Base-by-base conservation (phyloP, 768 basidiomycete species). In the Kwoniella europaea region DNA sequence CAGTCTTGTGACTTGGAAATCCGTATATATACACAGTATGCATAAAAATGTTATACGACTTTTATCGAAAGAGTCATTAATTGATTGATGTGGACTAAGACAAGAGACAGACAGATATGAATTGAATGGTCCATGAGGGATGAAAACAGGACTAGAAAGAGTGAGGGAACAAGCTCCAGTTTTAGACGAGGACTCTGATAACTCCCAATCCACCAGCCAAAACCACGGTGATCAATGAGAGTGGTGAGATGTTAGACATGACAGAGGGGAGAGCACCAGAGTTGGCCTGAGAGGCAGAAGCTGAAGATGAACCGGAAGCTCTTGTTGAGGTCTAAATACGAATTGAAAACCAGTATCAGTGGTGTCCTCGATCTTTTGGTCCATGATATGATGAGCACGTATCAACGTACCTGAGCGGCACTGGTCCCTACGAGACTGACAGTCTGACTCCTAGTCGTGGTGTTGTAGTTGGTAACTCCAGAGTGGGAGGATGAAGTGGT, bases 391-490 rank as follows among this genome's bases (percentile, higher is more conserved):
- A n/a, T n/a, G n/a, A n/a, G n/a, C n/a, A n/a, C n/a, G n/a, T n/a
- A n/a, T n/a, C n/a, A n/a, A n/a, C n/a, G n/a, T 24, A 68, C 67
- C 54, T 68, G 67, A 53, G 67, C 67, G 41, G 60, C 52, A 35
- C 60, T 56, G 10, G 67, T 68, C 6, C 60, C 53, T 4, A 27
- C 42, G 4, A 62, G 52, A 50, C 60, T 62, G 5, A 22, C 41
- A n/a, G 43, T 58, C 10, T 56, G 44, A 43, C 43, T 63, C 54
- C 67, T 62, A 7, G 67, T 68, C 5, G 67, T 68, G 4, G 67
- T 68, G 16, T 68, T 68, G 42, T 68, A 68, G 15, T 63, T 52
- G 24, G 67, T 68, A 22, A 68, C 16, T 9, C 67, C 67, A 4
- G 58, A 61, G 44, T 67, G 65, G 13, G 55, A 55, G 50, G 63